A percentile compares a stretch with the other conserved stretches of the same genome.
These are phyloP conservation scores for Tuber magnatum DNA, from an alignment of 495 filamentous ascomycete species.

Conservation along the genomic window DNA sequence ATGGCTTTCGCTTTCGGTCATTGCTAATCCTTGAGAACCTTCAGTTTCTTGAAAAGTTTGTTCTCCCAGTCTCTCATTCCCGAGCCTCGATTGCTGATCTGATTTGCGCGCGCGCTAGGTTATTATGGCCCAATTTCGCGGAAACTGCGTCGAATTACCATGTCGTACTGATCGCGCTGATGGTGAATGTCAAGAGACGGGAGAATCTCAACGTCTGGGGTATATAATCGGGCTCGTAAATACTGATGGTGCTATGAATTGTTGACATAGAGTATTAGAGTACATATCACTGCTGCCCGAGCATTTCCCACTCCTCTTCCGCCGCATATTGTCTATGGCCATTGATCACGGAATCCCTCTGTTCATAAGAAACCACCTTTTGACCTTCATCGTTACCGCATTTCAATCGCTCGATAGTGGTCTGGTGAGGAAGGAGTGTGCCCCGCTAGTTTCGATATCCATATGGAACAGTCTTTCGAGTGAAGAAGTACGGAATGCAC, in stretches of 20 bases:
- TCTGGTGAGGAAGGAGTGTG: conserved; percentile 89
- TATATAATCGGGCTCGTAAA: conserved; percentile 42
- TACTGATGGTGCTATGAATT: conserved; percentile 12
- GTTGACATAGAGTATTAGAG: conserved; percentile 44
- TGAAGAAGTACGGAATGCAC: conserved; percentile 55
- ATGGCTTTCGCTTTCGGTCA: conserved; percentile 65
- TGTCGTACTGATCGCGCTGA: conserved; percentile 72
- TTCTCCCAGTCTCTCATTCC: neutral
- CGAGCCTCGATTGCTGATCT: conserved; percentile 19
- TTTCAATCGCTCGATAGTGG: conserved; percentile 90
- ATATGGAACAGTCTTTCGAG: conserved; percentile 90
- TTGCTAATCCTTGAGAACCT: conserved; percentile 81
- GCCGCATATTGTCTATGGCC: conserved; percentile 80
- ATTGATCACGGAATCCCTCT: conserved; percentile 68
- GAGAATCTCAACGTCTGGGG: conserved; percentile 85
- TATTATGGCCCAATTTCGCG: conserved; percentile 87
- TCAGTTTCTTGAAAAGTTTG: conserved; percentile 79
- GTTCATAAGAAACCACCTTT: conserved; percentile 65
- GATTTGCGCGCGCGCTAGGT: conserved; percentile 47
- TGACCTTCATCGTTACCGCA: conserved; percentile 80
- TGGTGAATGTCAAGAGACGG: conserved; percentile 79
- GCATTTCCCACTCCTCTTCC: conserved; percentile 86
- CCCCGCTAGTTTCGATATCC: conserved; percentile 85
- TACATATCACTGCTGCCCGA: conserved; percentile 68
- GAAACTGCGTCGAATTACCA: conserved; percentile 88